Evolutionary conservation across 2,329 filamentous ascomycete genomes (phyloP).

Genomic region (Aspergillus sclerotialis): DNA sequence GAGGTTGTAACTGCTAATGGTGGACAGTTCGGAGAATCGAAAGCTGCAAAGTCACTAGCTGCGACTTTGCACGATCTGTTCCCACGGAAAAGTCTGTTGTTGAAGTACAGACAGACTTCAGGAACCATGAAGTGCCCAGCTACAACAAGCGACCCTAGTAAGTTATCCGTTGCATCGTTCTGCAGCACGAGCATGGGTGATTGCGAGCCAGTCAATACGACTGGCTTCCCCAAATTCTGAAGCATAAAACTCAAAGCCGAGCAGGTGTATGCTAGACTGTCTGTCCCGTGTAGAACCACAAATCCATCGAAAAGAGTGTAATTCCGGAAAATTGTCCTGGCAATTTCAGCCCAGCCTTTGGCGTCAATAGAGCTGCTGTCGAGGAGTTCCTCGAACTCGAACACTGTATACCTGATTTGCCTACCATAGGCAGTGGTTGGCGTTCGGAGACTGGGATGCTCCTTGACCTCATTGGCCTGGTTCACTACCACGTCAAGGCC

Average conservation of each 20-base stretch:
- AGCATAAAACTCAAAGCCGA: constrained; percentile 93
- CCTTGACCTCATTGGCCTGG: constrained; percentile 39
- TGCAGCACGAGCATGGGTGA: constrained; percentile 86
- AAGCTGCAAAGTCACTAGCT: constrained; percentile 78
- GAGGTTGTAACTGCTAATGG: constrained; percentile 77
- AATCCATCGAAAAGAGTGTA: constrained; percentile 87
- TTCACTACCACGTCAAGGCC: constrained; percentile 51
- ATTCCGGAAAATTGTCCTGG: constrained; percentile 70
- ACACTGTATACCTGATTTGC: constrained; percentile 73
- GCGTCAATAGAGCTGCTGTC: constrained; percentile 89
- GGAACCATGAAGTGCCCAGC: constrained; percentile 89
- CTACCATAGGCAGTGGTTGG: constrained; percentile 73
- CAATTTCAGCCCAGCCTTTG: constrained; percentile 78
- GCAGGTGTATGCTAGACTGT: constrained; percentile 81
- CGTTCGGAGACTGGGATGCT: constrained; percentile 66
- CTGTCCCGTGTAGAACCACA: constrained; percentile 83
- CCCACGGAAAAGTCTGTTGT: constrained; percentile 81
- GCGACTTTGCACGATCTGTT: constrained; percentile 85
- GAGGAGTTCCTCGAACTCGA: constrained; percentile 77
- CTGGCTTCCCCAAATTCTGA: constrained; percentile 80
- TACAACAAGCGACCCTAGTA: constrained; percentile 80
- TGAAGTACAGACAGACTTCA: constrained; percentile 90
- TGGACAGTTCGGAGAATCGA: constrained; percentile 78
- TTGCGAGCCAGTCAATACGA: constrained; percentile 76
- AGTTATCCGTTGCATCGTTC: constrained; percentile 84